These are phyloP conservation scores for Boletus pseudo-olivaceus DNA, from an alignment of 768 basidiomycete genomes.

Conservation along the genomic window DNA sequence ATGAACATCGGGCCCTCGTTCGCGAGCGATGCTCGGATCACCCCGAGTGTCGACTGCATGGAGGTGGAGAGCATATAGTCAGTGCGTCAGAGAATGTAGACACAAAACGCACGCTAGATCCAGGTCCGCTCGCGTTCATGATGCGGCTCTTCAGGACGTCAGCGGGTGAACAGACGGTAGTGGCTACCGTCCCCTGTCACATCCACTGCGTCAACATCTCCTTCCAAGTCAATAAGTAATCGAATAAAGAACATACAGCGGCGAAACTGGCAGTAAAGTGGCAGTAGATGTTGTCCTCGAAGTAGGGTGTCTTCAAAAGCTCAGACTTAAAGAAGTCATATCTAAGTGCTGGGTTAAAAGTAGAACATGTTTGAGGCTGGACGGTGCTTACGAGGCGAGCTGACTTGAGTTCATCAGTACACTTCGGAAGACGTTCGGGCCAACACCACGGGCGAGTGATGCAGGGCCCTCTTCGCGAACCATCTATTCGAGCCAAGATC, in stretches of 20 bases:
- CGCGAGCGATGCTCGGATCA: conserved; percentile 64
- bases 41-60: conserved; percentile 62
- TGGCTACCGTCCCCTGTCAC: conserved; percentile 79
- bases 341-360: conserved; percentile 31
- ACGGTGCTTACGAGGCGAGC: conserved; percentile 69
- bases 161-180: conserved; percentile 85
- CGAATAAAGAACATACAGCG: conserved; percentile 48
- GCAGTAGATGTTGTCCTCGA: conserved; percentile 76
- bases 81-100: not conserved
- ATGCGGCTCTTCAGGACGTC: conserved; percentile 88
- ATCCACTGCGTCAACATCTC: conserved; percentile 1
- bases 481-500: conserved; percentile 51
- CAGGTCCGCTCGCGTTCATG: conserved; percentile 85
- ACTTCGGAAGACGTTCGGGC: conserved; percentile 83
- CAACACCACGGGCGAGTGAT: conserved; percentile 71
- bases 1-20: conserved; percentile 85
- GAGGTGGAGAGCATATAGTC: not conserved
- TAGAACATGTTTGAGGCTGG: not conserved
- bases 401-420: conserved; percentile 91
- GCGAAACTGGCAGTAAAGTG: conserved; percentile 88
- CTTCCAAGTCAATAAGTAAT: not conserved
- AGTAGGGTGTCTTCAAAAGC: conserved; percentile 64
- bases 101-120: conserved; percentile 55
- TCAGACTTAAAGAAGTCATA: conserved; percentile 93
- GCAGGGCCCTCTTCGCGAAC: conserved; percentile 80